Base-by-base conservation (phyloP, 2,329 filamentous ascomycete genomes). In the Aulographum hederae region DNA sequence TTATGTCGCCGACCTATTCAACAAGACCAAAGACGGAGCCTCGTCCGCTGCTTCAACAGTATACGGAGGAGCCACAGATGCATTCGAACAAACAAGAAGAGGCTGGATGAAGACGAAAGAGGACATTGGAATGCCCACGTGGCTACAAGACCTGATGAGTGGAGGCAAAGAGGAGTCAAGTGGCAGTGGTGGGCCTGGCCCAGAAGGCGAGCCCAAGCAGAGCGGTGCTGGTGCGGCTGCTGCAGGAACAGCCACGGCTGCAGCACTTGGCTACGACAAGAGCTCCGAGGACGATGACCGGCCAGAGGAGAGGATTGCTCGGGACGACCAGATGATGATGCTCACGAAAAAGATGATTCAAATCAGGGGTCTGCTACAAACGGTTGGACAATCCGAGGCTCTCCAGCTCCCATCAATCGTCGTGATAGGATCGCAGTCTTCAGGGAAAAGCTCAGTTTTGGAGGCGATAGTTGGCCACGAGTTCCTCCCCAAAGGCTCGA, bases 331-430 rank as follows among this genome's bases (percentile, higher is more conserved):
- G 54, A 98, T 98, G 86, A 98, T 98, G 89, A 66, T 94, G 42
- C 62, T 98, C 46, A 98, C 91, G 2, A 86, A 89, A 60, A 95
- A 95, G 59, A 98, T 98, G 89, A 98, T 98, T 46, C 89, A 98
- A 60, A 95, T 98, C 35, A 68, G 91, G 42, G 85, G 76, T 42
- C 81, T 98, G 34, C 64, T 98, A 16, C 79, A 91, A 47, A 81
- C 76, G 17, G 79, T 98, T 29, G 91, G 85, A 20, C 86, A 98
- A 58, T 91, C 85, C 1, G 82, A 78, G 40, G 73, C 80, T 3
- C 61, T 98, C 39, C 86, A 79, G 1, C 60, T 98, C 15, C 89
- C 89, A 0, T 95, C 91, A 0, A 98, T 98, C 35, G 89, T 98
- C n/a, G 89, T 98, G 23, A 94, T 98, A 43, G 89, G 89, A 16